Percentiles rank a stretch among this genome's conserved stretches.
Evolutionary conservation across 2,329 filamentous ascomycete genomes (phyloP).

Genomic region (Aspergillus sp.): DNA sequence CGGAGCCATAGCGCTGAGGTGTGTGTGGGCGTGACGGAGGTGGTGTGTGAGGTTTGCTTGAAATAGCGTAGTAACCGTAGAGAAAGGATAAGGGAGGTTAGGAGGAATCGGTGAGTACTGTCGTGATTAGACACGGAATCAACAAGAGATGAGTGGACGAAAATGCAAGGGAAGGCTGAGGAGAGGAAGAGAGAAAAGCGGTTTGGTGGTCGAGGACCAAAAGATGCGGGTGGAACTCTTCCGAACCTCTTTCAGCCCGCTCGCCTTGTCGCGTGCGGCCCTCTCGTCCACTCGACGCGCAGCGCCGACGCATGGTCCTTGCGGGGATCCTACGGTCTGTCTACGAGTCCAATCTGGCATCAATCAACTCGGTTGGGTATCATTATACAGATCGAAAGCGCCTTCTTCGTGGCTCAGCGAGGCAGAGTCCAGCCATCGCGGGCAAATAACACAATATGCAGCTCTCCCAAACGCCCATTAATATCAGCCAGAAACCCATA

Average conservation of each 20-base stretch:
- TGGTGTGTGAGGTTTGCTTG: neutral
- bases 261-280: constrained; percentile 20
- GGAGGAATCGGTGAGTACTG: neutral
- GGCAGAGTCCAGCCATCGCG: too few species aligned
- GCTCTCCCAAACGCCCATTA: too few species aligned
- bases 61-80: neutral
- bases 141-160: constrained; percentile 9
- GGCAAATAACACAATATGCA: too few species aligned
- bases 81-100: constrained; percentile 3
- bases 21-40: neutral
- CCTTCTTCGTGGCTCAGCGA: too few species aligned
- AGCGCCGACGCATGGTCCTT: neutral
- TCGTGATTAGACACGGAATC: neutral
- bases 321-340: neutral
- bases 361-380: neutral
- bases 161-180: constrained; percentile 11
- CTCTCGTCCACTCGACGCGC: neutral
- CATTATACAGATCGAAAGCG: too few species aligned
- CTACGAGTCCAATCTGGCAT: neutral
- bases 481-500: too few species aligned
- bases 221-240: constrained; percentile 34
- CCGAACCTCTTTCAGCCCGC: constrained; percentile 25
- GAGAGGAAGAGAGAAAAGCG: constrained; percentile 10
- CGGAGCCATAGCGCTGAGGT: constrained; percentile 53
- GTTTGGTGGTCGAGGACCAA: constrained; percentile 18